phyloP scores from a whole-genome alignment of 2,329 filamentous ascomycete genomes.

The Colletotrichum sp. region DNA sequence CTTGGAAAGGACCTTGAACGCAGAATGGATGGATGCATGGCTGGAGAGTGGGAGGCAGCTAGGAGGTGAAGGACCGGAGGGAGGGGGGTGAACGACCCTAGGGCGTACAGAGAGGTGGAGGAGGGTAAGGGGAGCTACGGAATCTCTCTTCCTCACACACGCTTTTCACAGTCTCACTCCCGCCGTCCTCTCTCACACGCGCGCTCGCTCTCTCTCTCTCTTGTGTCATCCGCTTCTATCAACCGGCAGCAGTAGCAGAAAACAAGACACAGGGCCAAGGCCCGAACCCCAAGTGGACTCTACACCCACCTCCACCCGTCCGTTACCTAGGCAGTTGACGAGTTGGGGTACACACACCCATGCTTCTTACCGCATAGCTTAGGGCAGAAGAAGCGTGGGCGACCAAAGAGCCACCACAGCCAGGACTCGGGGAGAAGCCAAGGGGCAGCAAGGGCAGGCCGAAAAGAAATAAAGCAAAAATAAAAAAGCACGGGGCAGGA shows the following conservation, averaged over 20 bases:
- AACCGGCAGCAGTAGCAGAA: neutral
- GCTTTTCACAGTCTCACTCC: neutral
- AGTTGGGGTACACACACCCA: neutral
- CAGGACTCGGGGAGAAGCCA: neutral
- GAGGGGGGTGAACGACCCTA: neutral
- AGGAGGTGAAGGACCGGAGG: neutral
- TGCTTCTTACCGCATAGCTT: neutral
- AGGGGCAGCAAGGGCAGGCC: neutral
- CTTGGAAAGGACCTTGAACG: neutral
- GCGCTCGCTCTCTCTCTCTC: neutral
- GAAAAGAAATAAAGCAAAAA: neutral
- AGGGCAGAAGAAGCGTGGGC: neutral
- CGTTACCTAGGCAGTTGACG: neutral
- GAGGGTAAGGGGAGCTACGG: slow-evolving; percentile 1
- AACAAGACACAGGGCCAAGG: neutral
- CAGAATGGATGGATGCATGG: neutral
- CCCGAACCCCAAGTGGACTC: neutral
- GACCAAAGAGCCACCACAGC: neutral
- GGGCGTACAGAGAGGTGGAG: neutral
- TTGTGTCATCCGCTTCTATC: neutral
- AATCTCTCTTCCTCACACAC: neutral
- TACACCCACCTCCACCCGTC: neutral
- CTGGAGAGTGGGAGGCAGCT: neutral
- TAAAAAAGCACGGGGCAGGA: slow-evolving; percentile 10
- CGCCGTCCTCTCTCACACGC: neutral